Conservation (phyloP, 1,284 basidiomycete species). For the Malassezia brasiliensis region DNA sequence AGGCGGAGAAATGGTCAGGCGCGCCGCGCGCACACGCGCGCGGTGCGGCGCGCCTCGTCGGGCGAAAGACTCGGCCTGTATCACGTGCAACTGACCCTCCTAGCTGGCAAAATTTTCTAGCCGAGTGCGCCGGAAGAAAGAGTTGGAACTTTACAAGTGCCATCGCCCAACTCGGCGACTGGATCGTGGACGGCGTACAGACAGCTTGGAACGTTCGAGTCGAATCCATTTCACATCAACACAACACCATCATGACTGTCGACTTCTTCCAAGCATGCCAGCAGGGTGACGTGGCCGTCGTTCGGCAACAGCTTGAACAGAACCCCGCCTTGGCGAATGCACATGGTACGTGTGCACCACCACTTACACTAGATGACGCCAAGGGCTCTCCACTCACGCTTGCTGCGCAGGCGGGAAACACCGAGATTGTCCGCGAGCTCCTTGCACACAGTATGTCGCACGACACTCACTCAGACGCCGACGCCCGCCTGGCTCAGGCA, state of each 20-base stretch:
- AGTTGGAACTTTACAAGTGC: constrained; percentile 1
- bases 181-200: not conserved
- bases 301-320: constrained; percentile 28
- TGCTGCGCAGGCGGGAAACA: constrained; percentile 28
- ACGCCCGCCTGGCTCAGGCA: constrained; percentile 22
- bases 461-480: constrained; percentile 10
- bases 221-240: constrained; percentile 1
- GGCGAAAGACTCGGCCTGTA: too few species aligned
- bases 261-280: constrained; percentile 35
- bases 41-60: too few species aligned
- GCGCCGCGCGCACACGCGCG: too few species aligned
- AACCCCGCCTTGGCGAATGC: constrained; percentile 26
- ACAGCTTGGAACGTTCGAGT: not conserved
- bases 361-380: constrained; percentile 20
- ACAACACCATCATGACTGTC: constrained; percentile 22
- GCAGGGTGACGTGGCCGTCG: constrained; percentile 30
- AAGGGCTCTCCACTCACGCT: constrained; percentile 27
- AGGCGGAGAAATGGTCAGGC: too few species aligned
- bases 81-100: not conserved
- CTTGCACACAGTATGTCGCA: constrained; percentile 16
- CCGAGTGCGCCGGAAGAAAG: not conserved
- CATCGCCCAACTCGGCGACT: not conserved
- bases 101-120: constrained; percentile 6
- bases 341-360: constrained; percentile 3
- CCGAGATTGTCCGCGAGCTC: constrained; percentile 36